These are phyloP conservation scores for Berberis thunbergii DNA, from an alignment of 164 flowering plant genomes.

Conservation along the genomic window DNA sequence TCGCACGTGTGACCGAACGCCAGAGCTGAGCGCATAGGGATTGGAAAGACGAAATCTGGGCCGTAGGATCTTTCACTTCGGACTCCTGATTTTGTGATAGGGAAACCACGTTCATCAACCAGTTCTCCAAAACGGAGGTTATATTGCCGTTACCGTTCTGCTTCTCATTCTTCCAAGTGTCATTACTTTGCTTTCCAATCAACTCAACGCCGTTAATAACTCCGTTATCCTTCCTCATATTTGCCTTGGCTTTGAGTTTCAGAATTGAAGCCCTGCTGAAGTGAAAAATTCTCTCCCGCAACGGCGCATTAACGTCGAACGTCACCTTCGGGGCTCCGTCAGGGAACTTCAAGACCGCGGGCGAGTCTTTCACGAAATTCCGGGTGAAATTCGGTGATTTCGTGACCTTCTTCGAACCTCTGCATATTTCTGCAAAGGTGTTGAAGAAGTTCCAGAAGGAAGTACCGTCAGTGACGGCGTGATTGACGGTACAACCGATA, in stretches of 20 bases:
- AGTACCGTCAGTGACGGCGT: constrained; percentile 79
- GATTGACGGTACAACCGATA: constrained; percentile 68
- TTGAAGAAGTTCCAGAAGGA: constrained; percentile 93
- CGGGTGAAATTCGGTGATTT: constrained; percentile 47
- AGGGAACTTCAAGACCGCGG: constrained; percentile 53
- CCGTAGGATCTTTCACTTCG: constrained; percentile 13
- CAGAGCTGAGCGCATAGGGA: constrained; percentile 74
- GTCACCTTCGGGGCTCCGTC: constrained; percentile 55
- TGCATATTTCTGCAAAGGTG: constrained; percentile 49
- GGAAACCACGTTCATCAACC: constrained; percentile 5
- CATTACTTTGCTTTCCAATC: constrained; percentile 10
- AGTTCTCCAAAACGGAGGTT: constrained; percentile 15
- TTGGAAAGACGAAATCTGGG: constrained; percentile 82
- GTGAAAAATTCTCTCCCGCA: constrained; percentile 67
- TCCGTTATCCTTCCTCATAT: constrained; percentile 27
- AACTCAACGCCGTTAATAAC: constrained; percentile 32
- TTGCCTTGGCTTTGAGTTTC: constrained; percentile 45
- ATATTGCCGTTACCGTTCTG: constrained; percentile 17
- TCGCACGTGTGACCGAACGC: constrained; percentile 73
- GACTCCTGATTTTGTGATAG: background rate
- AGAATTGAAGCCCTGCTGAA: constrained; percentile 53
- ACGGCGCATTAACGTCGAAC: constrained; percentile 45
- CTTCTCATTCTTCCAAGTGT: background rate
- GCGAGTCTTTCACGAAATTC: constrained; percentile 46
- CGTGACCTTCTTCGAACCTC: constrained; percentile 30